Evolutionary conservation across 192 early-diverging fungal genomes (phyloP).

Genomic region (Linnemannia zychae): DNA sequence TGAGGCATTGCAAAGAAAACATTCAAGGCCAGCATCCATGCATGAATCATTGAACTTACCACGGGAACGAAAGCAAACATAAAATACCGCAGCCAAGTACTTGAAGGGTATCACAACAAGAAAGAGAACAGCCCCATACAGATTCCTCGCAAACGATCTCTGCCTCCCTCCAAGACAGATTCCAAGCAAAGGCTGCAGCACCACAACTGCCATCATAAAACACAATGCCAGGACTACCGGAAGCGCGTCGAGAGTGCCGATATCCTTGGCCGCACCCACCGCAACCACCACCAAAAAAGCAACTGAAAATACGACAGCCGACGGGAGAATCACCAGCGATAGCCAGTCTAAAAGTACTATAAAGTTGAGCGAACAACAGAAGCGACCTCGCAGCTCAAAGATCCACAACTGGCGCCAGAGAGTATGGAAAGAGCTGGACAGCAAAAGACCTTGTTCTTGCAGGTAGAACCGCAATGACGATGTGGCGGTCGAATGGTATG

Average conservation of each 20-base stretch:
- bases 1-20: too few species aligned
- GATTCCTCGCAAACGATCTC: not conserved
- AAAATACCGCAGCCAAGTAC: not conserved
- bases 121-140: slow-evolving; percentile 5
- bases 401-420: slow-evolving; percentile 24
- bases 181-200: slow-evolving; percentile 17
- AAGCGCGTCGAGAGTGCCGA: slow-evolving; percentile 14
- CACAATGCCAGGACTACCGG: slow-evolving; percentile 16
- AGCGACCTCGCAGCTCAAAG: not conserved
- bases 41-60: slow-evolving; percentile 16
- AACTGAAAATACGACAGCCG: not conserved
- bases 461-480: not conserved
- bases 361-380: slow-evolving; percentile 24
- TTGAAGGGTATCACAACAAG: not conserved
- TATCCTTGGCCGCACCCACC: slow-evolving; percentile 8
- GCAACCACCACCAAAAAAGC: not conserved
- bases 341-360: slow-evolving; percentile 25
- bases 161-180: not conserved
- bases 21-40: too few species aligned
- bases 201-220: not conserved
- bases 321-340: slow-evolving; percentile 1
- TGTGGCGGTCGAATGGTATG: not conserved
- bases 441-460: not conserved
- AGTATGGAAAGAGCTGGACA: slow-evolving; percentile 4
- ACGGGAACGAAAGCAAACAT: not conserved